Evolutionary conservation across 805 yeast species (phyloP).

Genomic region (Candida quercuum): DNA sequence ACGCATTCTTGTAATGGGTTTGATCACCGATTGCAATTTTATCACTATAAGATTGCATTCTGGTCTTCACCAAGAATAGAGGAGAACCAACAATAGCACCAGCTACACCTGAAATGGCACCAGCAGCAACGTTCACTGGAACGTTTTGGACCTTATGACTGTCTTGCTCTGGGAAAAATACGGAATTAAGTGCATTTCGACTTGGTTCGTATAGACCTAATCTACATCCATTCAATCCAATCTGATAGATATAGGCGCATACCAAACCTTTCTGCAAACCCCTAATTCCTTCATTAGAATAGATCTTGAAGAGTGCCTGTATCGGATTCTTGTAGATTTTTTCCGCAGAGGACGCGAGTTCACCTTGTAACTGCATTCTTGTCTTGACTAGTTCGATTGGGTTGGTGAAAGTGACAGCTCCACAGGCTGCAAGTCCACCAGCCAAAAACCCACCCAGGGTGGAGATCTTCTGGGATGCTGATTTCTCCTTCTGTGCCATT

Average conservation of each 20-base stretch:
- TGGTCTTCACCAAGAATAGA: constrained; percentile 83
- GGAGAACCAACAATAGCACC: constrained; percentile 93
- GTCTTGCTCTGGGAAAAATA: constrained; percentile 47
- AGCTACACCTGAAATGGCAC: constrained; percentile 78
- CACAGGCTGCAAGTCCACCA: constrained; percentile 94
- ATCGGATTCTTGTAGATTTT: constrained; percentile 74
- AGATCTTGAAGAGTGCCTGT: constrained; percentile 75
- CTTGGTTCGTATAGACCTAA: constrained; percentile 92
- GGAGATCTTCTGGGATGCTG: constrained; percentile 55
- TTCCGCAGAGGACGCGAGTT: constrained; percentile 50
- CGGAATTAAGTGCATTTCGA: constrained; percentile 51
- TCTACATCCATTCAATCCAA: constrained; percentile 90
- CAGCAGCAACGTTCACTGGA: constrained; percentile 68
- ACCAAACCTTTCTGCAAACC: constrained; percentile 88
- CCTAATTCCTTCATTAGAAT: constrained; percentile 73
- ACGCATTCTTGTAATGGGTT: constrained; percentile 70
- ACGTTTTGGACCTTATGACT: constrained; percentile 43
- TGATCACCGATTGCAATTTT: constrained; percentile 79
- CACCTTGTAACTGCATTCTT: constrained; percentile 96
- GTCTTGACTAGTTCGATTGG: constrained; percentile 95
- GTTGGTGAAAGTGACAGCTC: constrained; percentile 94
- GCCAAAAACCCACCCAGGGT: constrained; percentile 80
- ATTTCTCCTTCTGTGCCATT: constrained; percentile 9
- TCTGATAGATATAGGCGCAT: constrained; percentile 87
- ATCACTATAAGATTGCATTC: constrained; percentile 91